Evolutionary conservation across 1,284 basidiomycete species (phyloP), one percentile per base, ranked within the genome.

Genomic region (Puccinia coronata): DNA sequence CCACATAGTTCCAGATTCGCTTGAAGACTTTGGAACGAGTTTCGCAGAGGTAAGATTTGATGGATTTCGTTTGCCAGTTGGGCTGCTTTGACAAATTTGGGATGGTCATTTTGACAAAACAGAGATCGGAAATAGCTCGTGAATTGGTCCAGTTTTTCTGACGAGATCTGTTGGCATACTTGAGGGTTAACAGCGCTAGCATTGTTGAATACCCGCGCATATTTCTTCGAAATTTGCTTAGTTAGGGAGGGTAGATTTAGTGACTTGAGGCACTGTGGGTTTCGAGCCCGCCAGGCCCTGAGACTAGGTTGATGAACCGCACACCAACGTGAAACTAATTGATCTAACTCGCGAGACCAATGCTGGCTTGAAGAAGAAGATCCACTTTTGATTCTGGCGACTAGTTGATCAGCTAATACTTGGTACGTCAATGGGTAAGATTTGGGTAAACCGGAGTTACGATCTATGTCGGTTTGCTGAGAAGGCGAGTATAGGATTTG

Each of bases 71-170:
- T 73, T 12, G 79, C 79, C 41, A 80, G 28, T 47, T 80, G 69
- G 28, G 79, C 51, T 16, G 79, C 69, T 65, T 80, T 80, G 41
- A 80, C 61, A 55, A 80, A 80, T 47, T 80, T 80, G 9, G 69
- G 67, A 51, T 80, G 79, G 23, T 73, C 14, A 9, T 72, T 34
- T 61, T 65, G 55, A 63, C 59, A 39, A 25, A 80, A 51, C 25
- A 80, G 47, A 34, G 69, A 61, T 43, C 53, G 67, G 51, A 80
- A 71, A 39, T 73, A 73, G 25, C 41, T 34, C 16, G 47, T 61
- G 43, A 76, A 76, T 25, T 49, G 61, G 31, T 43, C n/a, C 31
- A 76, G 61, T 31, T 76, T 76, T 12, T 65, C 59, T 12, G 28
- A 20, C 9, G 59, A 76, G 28, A 76, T 61, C 71, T 73, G 51